Evolutionary conservation across 129 eudicot species (phyloP).

Genomic region (Daucus carota): DH1_v3.0 NC_030387.2:970501-971000

Average conservation of each 20-base stretch:
- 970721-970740: conserved; percentile 36
- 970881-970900: conserved; percentile 57
- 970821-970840: conserved; percentile 54
- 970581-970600: conserved; percentile 86
- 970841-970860: conserved; percentile 50
- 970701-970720: conserved; percentile 77
- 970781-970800: conserved; percentile 82
- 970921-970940: conserved; percentile 66
- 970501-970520: conserved; percentile 96
- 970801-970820: conserved; percentile 88
- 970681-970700: conserved; percentile 61
- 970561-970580: conserved; percentile 63
- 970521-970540: conserved; percentile 89
- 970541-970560: conserved; percentile 67
- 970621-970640: conserved; percentile 82
- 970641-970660: conserved; percentile 74
- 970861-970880: conserved; percentile 90
- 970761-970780: conserved; percentile 64
- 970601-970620: conserved; percentile 80
- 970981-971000: conserved; percentile 52
- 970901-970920: conserved; percentile 79
- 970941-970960: conserved; percentile 91
- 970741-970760: conserved; percentile 79
- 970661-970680: conserved; percentile 63
- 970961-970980: conserved; percentile 61